A percentile compares a stretch with the other conserved stretches of the same genome.
Conservation (phyloP, 805 yeast genomes). For the Yamadazyma akitaensis region DNA sequence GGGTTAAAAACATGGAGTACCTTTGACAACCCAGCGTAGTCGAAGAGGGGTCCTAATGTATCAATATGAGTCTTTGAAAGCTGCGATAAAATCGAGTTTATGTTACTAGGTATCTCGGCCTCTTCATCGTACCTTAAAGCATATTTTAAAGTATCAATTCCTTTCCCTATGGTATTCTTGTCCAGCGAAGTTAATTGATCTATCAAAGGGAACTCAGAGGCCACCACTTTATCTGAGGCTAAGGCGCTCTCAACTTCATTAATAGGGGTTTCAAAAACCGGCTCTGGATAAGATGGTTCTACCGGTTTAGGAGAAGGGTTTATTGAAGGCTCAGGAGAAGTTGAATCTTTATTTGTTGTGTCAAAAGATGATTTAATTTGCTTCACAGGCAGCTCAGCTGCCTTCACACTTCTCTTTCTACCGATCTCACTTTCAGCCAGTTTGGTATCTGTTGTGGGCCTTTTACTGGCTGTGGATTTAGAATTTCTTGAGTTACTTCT, state of each 20-base stretch:
- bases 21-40: slow-evolving; percentile 25
- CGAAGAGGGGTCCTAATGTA: slow-evolving; percentile 28
- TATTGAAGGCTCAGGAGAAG: slow-evolving; percentile 16
- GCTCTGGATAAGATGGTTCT: not conserved
- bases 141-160: slow-evolving; percentile 33
- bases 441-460: not conserved
- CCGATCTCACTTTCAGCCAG: not conserved
- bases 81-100: not conserved
- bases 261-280: not conserved
- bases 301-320: slow-evolving; percentile 19
- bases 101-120: slow-evolving; percentile 6
- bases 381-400: not conserved
- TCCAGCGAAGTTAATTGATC: slow-evolving; percentile 22
- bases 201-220: slow-evolving; percentile 29
- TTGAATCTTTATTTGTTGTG: not conserved
- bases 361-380: not conserved
- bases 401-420: slow-evolving; percentile 1
- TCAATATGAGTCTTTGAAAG: slow-evolving; percentile 2
- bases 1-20: slow-evolving; percentile 22
- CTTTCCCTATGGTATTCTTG: slow-evolving; percentile 29
- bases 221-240: not conserved
- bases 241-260: not conserved
- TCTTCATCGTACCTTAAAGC: slow-evolving; percentile 38
- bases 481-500: not conserved
- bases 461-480: not conserved